Percentiles rank a stretch among this genome's conserved stretches.
Evolutionary conservation across 2,329 filamentous ascomycete genomes (phyloP).

Genomic region (Truncatella angustata): DNA sequence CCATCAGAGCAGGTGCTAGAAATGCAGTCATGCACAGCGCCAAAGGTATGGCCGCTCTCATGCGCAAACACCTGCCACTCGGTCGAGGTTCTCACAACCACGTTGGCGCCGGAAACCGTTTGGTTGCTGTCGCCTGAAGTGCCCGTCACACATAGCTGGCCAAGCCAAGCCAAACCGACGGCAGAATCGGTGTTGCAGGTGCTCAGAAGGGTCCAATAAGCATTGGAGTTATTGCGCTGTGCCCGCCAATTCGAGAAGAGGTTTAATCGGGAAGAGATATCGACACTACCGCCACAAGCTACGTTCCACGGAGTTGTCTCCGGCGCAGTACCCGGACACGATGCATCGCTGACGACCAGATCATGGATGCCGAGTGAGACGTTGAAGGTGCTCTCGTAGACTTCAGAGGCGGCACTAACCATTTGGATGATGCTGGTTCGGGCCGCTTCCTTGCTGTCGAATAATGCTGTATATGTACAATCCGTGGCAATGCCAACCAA

Average conservation of each 20-base stretch:
- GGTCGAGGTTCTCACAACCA: conserved; percentile 77
- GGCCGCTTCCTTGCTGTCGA: conserved; percentile 64
- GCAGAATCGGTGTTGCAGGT: conserved; percentile 79
- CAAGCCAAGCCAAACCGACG: conserved; percentile 90
- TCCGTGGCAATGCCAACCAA: conserved; percentile 90
- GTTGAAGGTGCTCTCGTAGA: conserved; percentile 92
- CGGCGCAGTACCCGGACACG: conserved; percentile 71
- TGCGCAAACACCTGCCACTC: conserved; percentile 98
- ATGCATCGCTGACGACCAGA: conserved; percentile 70
- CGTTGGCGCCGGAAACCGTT: conserved; percentile 81
- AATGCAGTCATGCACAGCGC: conserved; percentile 91
- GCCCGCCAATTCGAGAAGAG: conserved; percentile 89
- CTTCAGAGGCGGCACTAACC: conserved; percentile 81
- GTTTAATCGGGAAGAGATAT: conserved; percentile 77
- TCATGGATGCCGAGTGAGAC: conserved; percentile 90
- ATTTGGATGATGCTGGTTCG: conserved; percentile 75
- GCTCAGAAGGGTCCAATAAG: conserved; percentile 88
- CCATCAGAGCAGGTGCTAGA: conserved; percentile 62
- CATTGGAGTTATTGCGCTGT: conserved; percentile 72
- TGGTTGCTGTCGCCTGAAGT: conserved; percentile 58
- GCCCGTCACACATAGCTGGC: conserved; percentile 71
- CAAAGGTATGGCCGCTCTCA: conserved; percentile 91
- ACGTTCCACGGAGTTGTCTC: conserved; percentile 80
- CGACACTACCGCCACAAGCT: conserved; percentile 59
- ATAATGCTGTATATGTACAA: conserved; percentile 78